A percentile compares a stretch with the other conserved stretches of the same genome.
phyloP scores from a whole-genome alignment of 2,329 filamentous ascomycete species.

The Talaromyces sp. region DNA sequence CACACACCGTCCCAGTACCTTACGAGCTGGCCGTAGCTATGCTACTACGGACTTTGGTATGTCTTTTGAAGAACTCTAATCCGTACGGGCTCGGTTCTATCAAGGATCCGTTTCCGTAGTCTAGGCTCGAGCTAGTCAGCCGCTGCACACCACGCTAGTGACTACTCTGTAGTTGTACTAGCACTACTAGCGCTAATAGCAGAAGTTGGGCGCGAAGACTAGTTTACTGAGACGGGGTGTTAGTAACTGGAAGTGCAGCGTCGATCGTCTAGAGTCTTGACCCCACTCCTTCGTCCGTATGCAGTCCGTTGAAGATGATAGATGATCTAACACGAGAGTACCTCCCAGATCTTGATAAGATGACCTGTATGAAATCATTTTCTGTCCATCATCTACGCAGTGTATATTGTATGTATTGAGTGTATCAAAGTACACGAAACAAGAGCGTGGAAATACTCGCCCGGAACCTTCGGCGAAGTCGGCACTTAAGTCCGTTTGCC shows the following conservation, averaged over 20 bases:
- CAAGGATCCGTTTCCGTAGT: not conserved
- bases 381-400: not conserved
- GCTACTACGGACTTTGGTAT: not conserved
- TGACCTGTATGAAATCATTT: not conserved
- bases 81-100: not conserved
- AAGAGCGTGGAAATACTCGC: not conserved
- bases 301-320: not conserved
- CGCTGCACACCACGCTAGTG: not conserved
- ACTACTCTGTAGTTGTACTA: too few species aligned
- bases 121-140: slow-evolving; percentile 6
- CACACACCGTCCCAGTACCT: not conserved
- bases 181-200: too few species aligned
- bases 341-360: not conserved
- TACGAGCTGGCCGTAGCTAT: not conserved
- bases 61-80: not conserved
- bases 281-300: not conserved
- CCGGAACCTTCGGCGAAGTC: slow-evolving; percentile 2
- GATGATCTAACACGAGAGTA: not conserved
- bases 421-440: not conserved
- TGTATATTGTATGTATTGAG: not conserved
- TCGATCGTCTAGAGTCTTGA: not conserved
- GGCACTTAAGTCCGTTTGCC: slow-evolving; percentile 1
- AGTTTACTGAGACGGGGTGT: not conserved
- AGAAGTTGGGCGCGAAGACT: not conserved
- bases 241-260: not conserved